These are phyloP conservation scores for Logfia minima DNA, from an alignment of 129 eudicot species.

Conservation along the genomic window DNA sequence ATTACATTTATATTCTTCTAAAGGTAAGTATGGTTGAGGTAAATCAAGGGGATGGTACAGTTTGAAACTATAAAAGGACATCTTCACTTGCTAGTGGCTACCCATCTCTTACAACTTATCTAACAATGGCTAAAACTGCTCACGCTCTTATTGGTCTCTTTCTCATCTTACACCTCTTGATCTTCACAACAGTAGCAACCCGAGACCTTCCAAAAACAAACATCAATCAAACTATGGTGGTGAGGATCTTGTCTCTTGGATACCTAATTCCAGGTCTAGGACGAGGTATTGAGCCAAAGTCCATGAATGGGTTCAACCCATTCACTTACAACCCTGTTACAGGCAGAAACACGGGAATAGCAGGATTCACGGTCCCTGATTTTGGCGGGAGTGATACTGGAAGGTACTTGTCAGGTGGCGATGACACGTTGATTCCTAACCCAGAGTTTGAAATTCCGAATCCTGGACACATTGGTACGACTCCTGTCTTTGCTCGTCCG, in stretches of 20 bases:
- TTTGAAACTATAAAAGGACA: not conserved
- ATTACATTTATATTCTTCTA: not conserved
- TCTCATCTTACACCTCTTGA: conserved; percentile 27
- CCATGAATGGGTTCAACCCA: conserved; percentile 33
- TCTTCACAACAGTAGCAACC: conserved; percentile 3
- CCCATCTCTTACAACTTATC: not conserved
- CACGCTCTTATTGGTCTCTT: conserved; percentile 9
- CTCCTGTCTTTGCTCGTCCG: conserved; percentile 23
- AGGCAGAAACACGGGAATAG: conserved; percentile 36
- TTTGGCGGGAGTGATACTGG: conserved; percentile 2
- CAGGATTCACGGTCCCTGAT: conserved; percentile 9
- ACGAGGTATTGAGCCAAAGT: conserved; percentile 31
- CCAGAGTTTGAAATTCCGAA: conserved; percentile 45
- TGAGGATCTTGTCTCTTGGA: conserved; percentile 19
- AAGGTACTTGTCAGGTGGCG: conserved; percentile 53
- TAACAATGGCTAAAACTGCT: conserved; percentile 34
- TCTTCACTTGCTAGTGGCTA: not conserved
- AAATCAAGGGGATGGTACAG: not conserved
- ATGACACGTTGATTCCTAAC: conserved; percentile 51
- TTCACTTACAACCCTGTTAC: conserved; percentile 48
- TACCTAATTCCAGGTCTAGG: conserved; percentile 57
- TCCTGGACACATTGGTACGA: conserved; percentile 23
- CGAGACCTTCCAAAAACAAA: conserved; percentile 33
- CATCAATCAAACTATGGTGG: conserved; percentile 33
- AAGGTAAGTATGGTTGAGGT: not conserved